phyloP scores from a whole-genome alignment of 192 early-diverging fungal species.

The Backusella macrospora region DNA sequence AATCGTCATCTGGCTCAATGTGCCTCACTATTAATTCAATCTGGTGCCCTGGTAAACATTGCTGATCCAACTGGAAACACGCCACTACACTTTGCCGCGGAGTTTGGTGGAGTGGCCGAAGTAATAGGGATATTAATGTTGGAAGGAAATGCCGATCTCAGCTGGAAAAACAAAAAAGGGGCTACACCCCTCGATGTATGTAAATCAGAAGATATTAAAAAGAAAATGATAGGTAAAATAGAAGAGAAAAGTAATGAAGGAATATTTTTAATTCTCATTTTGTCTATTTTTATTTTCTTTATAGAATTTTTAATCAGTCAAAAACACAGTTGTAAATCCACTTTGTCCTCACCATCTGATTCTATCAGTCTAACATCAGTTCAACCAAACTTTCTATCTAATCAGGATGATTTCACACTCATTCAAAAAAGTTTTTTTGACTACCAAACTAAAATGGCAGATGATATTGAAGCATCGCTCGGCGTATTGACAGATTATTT shows the following conservation, averaged over 20 bases:
- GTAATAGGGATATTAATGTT: conserved; percentile 48
- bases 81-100: conserved; percentile 55
- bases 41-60: conserved; percentile 51
- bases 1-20: conserved; percentile 45
- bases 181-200: conserved; percentile 48
- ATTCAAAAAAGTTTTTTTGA: conserved; percentile 48
- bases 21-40: conserved; percentile 45
- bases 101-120: conserved; percentile 50
- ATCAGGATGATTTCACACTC: conserved; percentile 44
- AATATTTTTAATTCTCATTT: neutral
- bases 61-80: conserved; percentile 53
- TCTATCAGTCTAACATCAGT: neutral
- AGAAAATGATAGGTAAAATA: neutral
- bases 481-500: conserved; percentile 50
- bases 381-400: neutral
- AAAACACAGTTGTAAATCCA: neutral
- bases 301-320: neutral
- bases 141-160: conserved; percentile 49
- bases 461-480: conserved; percentile 46
- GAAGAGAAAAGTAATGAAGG: conserved; percentile 20
- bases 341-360: neutral
- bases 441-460: conserved; percentile 49
- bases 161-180: conserved; percentile 48
- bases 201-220: conserved; percentile 45
- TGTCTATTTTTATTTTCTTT: neutral